phyloP scores from a whole-genome alignment of 2,329 filamentous ascomycete genomes.

The Paecilomyces sp. region DNA sequence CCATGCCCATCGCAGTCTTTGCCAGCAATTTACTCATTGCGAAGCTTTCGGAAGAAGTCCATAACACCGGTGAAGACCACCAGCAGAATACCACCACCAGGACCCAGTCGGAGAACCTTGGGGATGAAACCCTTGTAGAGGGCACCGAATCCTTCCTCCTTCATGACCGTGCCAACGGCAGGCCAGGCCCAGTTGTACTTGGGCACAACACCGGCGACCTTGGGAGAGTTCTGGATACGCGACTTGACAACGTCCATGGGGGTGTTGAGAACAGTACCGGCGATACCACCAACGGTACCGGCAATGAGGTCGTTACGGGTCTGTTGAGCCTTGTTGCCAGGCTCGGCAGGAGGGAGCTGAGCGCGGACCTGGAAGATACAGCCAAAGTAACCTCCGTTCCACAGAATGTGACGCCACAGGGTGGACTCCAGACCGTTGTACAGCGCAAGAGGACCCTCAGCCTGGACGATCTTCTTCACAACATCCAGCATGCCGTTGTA shows the following conservation, averaged over 20 bases:
- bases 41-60: slow-evolving; percentile 79
- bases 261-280: slow-evolving; percentile 88
- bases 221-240: slow-evolving; percentile 89
- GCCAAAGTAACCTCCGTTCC: slow-evolving; percentile 96
- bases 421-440: slow-evolving; percentile 98
- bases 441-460: slow-evolving; percentile 77
- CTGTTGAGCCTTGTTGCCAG: slow-evolving; percentile 64
- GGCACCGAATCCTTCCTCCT: slow-evolving; percentile 85
- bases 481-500: slow-evolving; percentile 50
- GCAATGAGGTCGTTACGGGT: slow-evolving; percentile 83
- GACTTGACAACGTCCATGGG: slow-evolving; percentile 97
- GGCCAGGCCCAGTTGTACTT: slow-evolving; percentile 99
- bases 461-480: slow-evolving; percentile 62
- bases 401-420: slow-evolving; percentile 88
- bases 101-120: slow-evolving; percentile 76
- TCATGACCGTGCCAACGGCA: slow-evolving; percentile 74
- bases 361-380: slow-evolving; percentile 95
- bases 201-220: slow-evolving; percentile 68
- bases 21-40: slow-evolving; percentile 31
- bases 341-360: slow-evolving; percentile 69
- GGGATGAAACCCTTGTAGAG: slow-evolving; percentile 97
- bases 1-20: background rate
- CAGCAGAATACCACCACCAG: slow-evolving; percentile 56
- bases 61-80: slow-evolving; percentile 45
- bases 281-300: slow-evolving; percentile 79